phyloP scores from a whole-genome alignment of 345 rosid species.

The Tarenaya hassleriana region DNA sequence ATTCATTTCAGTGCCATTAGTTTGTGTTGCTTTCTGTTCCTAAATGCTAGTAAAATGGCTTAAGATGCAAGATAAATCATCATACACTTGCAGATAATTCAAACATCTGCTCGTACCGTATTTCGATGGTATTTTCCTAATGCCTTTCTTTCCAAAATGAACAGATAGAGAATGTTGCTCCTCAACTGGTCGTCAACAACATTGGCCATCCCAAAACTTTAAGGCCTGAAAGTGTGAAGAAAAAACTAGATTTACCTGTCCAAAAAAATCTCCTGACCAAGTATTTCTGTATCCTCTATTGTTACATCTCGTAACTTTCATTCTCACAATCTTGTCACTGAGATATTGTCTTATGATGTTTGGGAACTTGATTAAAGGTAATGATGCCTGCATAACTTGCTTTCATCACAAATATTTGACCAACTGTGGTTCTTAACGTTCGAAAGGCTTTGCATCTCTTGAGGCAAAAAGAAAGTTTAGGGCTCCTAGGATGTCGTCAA shows the following conservation, averaged over 20 bases:
- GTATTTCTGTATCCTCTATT: constrained; percentile 83
- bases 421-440: constrained; percentile 38
- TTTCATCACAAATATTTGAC: not conserved
- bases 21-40: no score
- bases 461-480: constrained; percentile 76
- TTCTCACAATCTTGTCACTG: not conserved
- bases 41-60: no score
- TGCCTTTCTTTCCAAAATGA: constrained; percentile 8
- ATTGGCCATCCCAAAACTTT: constrained; percentile 30
- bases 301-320: constrained; percentile 14
- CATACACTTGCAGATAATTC: no score
- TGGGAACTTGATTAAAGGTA: constrained; percentile 3
- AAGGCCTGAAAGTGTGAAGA: constrained; percentile 48
- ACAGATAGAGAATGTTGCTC: constrained; percentile 43
- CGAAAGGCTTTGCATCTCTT: constrained; percentile 69
- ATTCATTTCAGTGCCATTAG: no score
- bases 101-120: no score
- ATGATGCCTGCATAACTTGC: constrained; percentile 5
- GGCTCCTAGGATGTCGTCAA: constrained; percentile 55
- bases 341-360: constrained; percentile 7
- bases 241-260: constrained; percentile 80
- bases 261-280: constrained; percentile 91
- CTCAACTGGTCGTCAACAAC: constrained; percentile 26
- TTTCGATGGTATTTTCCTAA: constrained; percentile 13
- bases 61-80: no score